phyloP scores from a whole-genome alignment of 768 basidiomycete genomes.

The Crassisporium funariophilum region DNA sequence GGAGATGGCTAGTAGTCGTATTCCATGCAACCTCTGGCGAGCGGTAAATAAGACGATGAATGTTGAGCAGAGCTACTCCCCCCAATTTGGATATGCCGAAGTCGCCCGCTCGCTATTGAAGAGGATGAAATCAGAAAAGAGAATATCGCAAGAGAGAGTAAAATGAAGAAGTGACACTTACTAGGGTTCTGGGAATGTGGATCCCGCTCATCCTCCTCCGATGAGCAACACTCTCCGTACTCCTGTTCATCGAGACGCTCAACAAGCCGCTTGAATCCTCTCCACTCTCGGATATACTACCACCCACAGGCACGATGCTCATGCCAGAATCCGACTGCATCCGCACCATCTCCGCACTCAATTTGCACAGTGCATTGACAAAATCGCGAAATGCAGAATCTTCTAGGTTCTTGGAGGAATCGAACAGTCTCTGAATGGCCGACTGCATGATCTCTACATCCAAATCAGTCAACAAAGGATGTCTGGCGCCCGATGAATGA shows the following conservation, averaged over 20 bases:
- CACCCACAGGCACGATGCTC: conserved; percentile 30
- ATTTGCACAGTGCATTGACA: conserved; percentile 70
- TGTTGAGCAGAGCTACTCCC: conserved; percentile 77
- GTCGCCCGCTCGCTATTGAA: conserved; percentile 75
- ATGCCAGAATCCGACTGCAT: conserved; percentile 60
- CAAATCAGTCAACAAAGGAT: conserved; percentile 70
- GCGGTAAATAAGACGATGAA: conserved; percentile 85
- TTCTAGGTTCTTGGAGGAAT: conserved; percentile 81
- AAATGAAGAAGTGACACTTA: conserved; percentile 34
- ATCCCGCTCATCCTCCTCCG: conserved; percentile 86
- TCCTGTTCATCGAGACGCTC: conserved; percentile 24
- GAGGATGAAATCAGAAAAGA: conserved; percentile 2
- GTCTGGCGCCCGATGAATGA: conserved; percentile 32
- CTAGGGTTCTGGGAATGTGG: conserved; percentile 76
- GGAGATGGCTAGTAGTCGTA: conserved; percentile 75
- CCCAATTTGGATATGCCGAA: conserved; percentile 92
- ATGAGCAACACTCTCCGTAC: conserved; percentile 41
- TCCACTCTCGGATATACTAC: conserved; percentile 40
- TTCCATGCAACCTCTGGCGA: conserved; percentile 86
- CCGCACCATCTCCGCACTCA: conserved; percentile 92
- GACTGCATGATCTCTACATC: conserved; percentile 74
- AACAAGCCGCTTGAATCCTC: conserved; percentile 37
- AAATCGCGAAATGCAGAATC: conserved; percentile 84
- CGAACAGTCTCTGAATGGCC: conserved; percentile 84
- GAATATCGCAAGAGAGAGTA: conserved; percentile 1